These are phyloP conservation scores for Melocanna baccifera DNA, from an alignment of 176 grass and related monocot species.

Conservation along the genomic window DNA sequence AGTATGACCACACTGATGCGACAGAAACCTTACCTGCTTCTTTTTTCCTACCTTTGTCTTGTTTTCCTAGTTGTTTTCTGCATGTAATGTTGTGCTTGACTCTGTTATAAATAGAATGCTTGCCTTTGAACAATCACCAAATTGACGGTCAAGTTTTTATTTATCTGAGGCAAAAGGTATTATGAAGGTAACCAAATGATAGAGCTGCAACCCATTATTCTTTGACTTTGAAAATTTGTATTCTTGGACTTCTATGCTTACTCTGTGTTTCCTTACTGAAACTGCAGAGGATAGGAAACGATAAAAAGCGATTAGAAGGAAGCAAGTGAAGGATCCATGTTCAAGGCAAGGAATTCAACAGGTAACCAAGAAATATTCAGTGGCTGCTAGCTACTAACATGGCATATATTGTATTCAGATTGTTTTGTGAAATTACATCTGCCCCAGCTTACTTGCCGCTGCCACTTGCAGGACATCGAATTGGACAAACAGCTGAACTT, in stretches of 20 bases:
- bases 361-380: neutral
- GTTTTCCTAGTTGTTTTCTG: conserved; percentile 9
- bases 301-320: neutral
- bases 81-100: conserved; percentile 11
- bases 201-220: neutral
- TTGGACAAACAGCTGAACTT: neutral
- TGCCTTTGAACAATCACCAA: neutral
- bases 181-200: neutral
- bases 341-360: neutral
- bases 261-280: neutral
- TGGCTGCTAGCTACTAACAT: neutral
- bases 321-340: neutral
- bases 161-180: neutral
- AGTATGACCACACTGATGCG: neutral
- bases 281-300: neutral
- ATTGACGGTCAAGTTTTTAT: neutral
- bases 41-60: conserved; percentile 21
- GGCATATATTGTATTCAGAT: conserved; percentile 2
- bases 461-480: neutral
- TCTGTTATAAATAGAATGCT: neutral
- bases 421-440: neutral
- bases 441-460: neutral
- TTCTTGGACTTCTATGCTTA: neutral
- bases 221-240: neutral
- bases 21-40: conserved; percentile 26